Evolutionary conservation across 257 asterid genomes (phyloP).

Genomic region (Schizonepeta tenuifolia): DNA sequence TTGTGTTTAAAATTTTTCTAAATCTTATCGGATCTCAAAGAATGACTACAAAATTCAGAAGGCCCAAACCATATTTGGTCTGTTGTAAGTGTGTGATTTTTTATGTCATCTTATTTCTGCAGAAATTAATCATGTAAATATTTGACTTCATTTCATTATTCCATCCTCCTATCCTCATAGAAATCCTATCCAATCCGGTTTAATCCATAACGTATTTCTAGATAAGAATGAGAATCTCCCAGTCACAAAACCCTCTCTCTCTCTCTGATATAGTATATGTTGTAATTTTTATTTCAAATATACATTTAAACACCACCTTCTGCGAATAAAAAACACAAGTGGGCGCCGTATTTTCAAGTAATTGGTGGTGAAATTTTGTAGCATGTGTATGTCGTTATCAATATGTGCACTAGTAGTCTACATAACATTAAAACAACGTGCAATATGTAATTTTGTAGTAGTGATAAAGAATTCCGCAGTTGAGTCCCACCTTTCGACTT

Average conservation of each 20-base stretch:
- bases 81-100: background rate
- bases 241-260: too few species aligned
- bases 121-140: background rate
- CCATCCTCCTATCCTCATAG: background rate
- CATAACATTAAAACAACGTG: constrained; percentile 31
- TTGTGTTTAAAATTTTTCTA: too few species aligned
- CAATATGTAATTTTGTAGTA: background rate
- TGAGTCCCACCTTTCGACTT: background rate
- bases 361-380: background rate
- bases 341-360: background rate
- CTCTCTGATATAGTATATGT: too few species aligned
- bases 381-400: constrained; percentile 8
- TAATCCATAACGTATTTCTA: too few species aligned
- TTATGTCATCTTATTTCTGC: constrained; percentile 10
- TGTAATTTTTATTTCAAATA: background rate
- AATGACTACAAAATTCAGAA: background rate
- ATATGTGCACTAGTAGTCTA: background rate
- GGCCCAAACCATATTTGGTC: background rate
- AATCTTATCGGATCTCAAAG: background rate
- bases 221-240: too few species aligned
- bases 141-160: background rate
- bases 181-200: background rate
- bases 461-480: constrained; percentile 19
- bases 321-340: background rate
- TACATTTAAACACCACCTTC: background rate